These are phyloP conservation scores for Globisporangium sylvaticum DNA, from an alignment of 352 stramenopile genomes.

Conservation along the genomic window DNA sequence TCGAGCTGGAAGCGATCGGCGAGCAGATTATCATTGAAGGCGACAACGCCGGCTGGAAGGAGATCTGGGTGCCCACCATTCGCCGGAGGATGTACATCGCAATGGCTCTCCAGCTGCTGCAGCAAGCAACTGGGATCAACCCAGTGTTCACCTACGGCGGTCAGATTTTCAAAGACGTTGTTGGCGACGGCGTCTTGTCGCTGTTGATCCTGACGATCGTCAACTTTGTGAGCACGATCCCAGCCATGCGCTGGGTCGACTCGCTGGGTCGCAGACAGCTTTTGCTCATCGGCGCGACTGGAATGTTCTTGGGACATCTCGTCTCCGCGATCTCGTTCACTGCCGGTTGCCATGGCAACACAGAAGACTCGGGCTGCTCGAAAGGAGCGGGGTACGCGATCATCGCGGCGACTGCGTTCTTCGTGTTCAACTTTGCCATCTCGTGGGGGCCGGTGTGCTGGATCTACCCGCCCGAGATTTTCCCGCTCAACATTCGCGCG, in stretches of 20 bases:
- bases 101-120: constrained; percentile 34
- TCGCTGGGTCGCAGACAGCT: constrained; percentile 30
- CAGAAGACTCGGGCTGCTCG: constrained; percentile 18
- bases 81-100: constrained; percentile 29
- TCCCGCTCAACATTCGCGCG: constrained; percentile 40
- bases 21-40: constrained; percentile 37
- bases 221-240: constrained; percentile 39
- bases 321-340: constrained; percentile 35
- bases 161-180: constrained; percentile 36
- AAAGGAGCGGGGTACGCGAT: constrained; percentile 28
- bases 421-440: constrained; percentile 51
- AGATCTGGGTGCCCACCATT: constrained; percentile 23
- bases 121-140: constrained; percentile 43
- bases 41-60: constrained; percentile 21
- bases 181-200: constrained; percentile 29
- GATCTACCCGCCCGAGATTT: constrained; percentile 62
- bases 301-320: constrained; percentile 42
- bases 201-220: constrained; percentile 32
- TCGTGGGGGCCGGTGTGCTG: constrained; percentile 54
- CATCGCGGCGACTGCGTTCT: constrained; percentile 31
- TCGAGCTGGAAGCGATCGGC: constrained; percentile 40
- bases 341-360: constrained; percentile 27
- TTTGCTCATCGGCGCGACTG: constrained; percentile 33
- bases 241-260: constrained; percentile 39
- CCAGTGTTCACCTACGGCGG: constrained; percentile 35